Base-by-base conservation (phyloP, 805 yeast species). In the Yarrowia osloensis region DNA sequence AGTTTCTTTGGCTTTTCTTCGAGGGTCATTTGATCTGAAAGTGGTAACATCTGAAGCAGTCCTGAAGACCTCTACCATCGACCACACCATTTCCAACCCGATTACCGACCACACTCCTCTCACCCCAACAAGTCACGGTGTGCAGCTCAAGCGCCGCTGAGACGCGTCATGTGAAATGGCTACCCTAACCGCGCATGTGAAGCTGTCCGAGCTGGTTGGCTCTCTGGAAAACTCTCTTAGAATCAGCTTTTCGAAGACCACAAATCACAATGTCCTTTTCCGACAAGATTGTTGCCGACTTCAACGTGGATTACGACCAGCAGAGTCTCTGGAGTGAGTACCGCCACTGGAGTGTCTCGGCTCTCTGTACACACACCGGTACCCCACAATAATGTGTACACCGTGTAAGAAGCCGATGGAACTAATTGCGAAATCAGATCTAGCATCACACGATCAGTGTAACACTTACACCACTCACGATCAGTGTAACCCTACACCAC, bases 161-260 rank as follows among this genome's bases (percentile, higher is more conserved):
- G 40, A 50, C 57, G 40, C 40, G 55, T 39, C 62, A 17, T 22
- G 47, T 24, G 61, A 37, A 35, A 31, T 21, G 28, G 22, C 57
- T 21, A 57, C 63, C 63, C 63, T 57, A 57, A 57, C 63, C 63
- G 35, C 63, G 63, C 63, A 57, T 57, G 63, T 57, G 63, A 57
- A 57, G 42, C 42, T 39, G 28, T 2, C 13, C 12, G 19, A 39
- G 21, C 13, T 40, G 40, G 28, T 26, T 40, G 63, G 37, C 12
- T 28, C 28, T 28, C 6, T 28, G 44, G 24, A 8, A 40, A 39
- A 57, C 47, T 40, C 49, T 40, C 49, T 57, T 28, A 3, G 31
- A 37, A 35, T 54, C 61, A 35, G 61, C 17, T 47, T n/a, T n/a
- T 5, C 11, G 12, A 35, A 33, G 9, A 17, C n/a, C 9, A 19